phyloP scores from a whole-genome alignment of 768 basidiomycete genomes.

The Mycena alexandri region DNA sequence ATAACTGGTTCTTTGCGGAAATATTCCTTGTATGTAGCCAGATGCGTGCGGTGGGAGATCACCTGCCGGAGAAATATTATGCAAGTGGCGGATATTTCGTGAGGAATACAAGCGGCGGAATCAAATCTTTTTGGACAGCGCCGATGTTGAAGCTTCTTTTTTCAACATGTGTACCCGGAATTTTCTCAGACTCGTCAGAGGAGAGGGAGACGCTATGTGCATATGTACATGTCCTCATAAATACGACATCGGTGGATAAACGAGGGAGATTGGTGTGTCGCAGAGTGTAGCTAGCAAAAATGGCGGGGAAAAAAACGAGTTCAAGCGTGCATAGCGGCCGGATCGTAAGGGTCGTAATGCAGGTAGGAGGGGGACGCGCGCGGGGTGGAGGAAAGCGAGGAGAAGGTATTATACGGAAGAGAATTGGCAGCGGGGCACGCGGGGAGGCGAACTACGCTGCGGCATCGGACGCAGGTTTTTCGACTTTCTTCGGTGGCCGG shows the following conservation, averaged over 20 bases:
- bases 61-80: conserved; percentile 34
- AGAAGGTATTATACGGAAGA: conserved; percentile 22
- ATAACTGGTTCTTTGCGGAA: conserved; percentile 33
- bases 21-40: conserved; percentile 22
- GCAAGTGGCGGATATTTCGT: conserved; percentile 28
- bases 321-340: conserved; percentile 15
- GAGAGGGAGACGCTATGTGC: conserved; percentile 42
- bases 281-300: conserved; percentile 37
- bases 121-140: conserved; percentile 48
- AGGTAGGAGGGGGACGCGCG: conserved; percentile 10
- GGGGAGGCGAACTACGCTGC: conserved; percentile 34
- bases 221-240: conserved; percentile 52
- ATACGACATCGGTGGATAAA: conserved; percentile 45
- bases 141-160: conserved; percentile 48
- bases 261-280: conserved; percentile 34
- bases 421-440: conserved; percentile 4
- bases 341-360: conserved; percentile 27
- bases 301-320: conserved; percentile 43
- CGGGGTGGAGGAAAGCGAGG: conserved; percentile 23
- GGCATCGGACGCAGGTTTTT: conserved; percentile 22
- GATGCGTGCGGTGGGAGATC: conserved; percentile 18
- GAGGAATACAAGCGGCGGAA: conserved; percentile 39
- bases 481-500: conserved; percentile 71
- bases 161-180: conserved; percentile 35
- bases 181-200: conserved; percentile 39